Evolutionary conservation across 257 asterid species (phyloP).

Genomic region (Jaltomata sinuosa): DNA sequence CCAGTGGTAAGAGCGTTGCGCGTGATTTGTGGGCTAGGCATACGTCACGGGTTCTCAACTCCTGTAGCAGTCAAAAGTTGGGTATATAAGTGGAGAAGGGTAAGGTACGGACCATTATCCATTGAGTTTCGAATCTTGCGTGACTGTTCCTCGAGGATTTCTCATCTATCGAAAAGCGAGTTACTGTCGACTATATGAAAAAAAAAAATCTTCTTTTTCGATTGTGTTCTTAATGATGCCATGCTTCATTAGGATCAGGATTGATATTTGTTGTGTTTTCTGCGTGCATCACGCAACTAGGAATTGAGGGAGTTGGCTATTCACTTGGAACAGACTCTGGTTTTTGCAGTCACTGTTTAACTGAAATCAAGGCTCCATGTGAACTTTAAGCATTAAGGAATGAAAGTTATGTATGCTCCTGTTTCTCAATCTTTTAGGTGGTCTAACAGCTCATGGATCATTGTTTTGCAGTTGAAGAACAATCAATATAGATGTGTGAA

Average conservation of each 20-base stretch:
- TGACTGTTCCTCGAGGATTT: background rate
- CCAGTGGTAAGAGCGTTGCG: background rate
- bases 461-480: background rate
- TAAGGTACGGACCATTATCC: background rate
- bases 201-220: no score
- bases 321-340: background rate
- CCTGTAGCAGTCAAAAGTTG: background rate
- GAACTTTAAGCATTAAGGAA: background rate
- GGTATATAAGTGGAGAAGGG: background rate
- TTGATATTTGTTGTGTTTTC: no score
- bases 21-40: background rate
- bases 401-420: background rate
- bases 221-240: no score
- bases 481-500: background rate
- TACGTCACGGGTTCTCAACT: background rate
- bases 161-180: background rate
- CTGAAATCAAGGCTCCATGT: background rate
- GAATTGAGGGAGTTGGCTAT: background rate
- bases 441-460: background rate
- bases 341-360: background rate
- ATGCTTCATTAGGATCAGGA: no score
- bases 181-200: background rate
- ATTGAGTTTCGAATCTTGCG: background rate
- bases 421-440: background rate
- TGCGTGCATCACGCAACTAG: no score